A percentile compares a stretch with the other conserved stretches of the same genome.
These are phyloP conservation scores for Aspergillus sp. DNA, from an alignment of 2,329 filamentous ascomycete species.

Conservation along the genomic window DNA sequence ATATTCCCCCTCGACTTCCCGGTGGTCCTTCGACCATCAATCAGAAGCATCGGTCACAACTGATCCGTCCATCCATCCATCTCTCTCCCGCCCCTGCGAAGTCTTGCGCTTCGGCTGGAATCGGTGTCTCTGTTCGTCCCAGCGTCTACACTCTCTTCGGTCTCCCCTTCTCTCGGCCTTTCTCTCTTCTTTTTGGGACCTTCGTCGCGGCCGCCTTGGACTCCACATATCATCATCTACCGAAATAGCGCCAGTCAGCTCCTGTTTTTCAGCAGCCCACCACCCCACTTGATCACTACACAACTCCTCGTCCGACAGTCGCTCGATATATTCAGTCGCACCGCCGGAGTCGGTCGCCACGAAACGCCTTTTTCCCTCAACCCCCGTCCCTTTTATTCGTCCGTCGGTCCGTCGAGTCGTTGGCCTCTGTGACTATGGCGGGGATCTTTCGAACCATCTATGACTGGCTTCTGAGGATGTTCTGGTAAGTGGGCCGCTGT, in stretches of 20 bases:
- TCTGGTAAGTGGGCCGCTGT: slow-evolving; percentile 68
- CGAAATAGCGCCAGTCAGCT: slow-evolving; percentile 12
- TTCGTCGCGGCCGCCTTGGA: slow-evolving; percentile 7
- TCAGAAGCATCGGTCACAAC: background rate
- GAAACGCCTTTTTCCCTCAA: slow-evolving; percentile 7
- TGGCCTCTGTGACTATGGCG: slow-evolving; percentile 61
- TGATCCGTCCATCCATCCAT: background rate
- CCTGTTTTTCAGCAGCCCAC: slow-evolving; percentile 12
- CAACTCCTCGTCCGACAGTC: slow-evolving; percentile 12
- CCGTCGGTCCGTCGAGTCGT: background rate
- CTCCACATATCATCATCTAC: slow-evolving; percentile 13
- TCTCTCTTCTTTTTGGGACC: slow-evolving; percentile 8
- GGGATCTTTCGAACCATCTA: slow-evolving; percentile 91
- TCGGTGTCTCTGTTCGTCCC: slow-evolving; percentile 5
- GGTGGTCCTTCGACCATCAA: background rate
- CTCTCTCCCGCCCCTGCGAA: background rate
- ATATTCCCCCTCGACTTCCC: background rate
- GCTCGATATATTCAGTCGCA: slow-evolving; percentile 17
- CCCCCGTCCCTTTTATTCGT: slow-evolving; percentile 8
- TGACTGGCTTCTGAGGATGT: slow-evolving; percentile 96
- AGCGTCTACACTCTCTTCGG: background rate
- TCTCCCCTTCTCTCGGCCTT: slow-evolving; percentile 3
- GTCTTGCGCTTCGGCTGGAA: slow-evolving; percentile 2
- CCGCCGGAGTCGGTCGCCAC: slow-evolving; percentile 6
- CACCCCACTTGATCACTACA: slow-evolving; percentile 20